Evolutionary conservation across 805 yeast species (phyloP).

Genomic region (Starmerella bombicola): DNA sequence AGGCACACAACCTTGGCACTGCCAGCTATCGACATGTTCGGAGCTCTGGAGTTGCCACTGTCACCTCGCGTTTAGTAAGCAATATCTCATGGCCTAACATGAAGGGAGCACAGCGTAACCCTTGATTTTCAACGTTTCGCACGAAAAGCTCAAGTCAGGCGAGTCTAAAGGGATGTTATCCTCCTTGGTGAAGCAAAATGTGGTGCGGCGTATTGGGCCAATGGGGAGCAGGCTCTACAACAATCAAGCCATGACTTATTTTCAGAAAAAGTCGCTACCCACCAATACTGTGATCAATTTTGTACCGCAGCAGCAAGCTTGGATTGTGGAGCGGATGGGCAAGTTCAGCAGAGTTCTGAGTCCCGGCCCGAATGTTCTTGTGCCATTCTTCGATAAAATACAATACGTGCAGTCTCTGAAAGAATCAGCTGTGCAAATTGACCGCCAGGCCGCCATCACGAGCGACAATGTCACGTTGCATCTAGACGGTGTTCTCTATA

Average conservation of each 20-base stretch:
- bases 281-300: slow-evolving; percentile 61
- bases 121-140: too few relatives aligned
- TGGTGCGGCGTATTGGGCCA: too few relatives aligned
- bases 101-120: too few relatives aligned
- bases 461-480: slow-evolving; percentile 76
- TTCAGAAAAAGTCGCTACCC: slow-evolving; percentile 55
- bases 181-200: too few relatives aligned
- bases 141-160: too few relatives aligned
- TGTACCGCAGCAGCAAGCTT: slow-evolving; percentile 84
- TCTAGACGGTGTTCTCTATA: slow-evolving; percentile 71
- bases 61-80: too few relatives aligned
- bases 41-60: too few relatives aligned
- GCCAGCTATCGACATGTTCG: too few relatives aligned
- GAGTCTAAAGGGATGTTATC: too few relatives aligned
- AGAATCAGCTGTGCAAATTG: slow-evolving; percentile 76
- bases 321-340: slow-evolving; percentile 88
- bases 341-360: slow-evolving; percentile 54
- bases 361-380: slow-evolving; percentile 64
- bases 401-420: slow-evolving; percentile 72
- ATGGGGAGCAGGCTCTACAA: too few relatives aligned
- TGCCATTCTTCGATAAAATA: slow-evolving; percentile 64
- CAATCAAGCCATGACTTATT: slow-evolving; percentile 35
- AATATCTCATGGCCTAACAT: too few relatives aligned
- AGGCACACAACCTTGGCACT: too few relatives aligned
- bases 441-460: slow-evolving; percentile 73